Evolutionary conservation across 169 alveolate species (phyloP).

Genomic region (Plasmodium berghei): DNA sequence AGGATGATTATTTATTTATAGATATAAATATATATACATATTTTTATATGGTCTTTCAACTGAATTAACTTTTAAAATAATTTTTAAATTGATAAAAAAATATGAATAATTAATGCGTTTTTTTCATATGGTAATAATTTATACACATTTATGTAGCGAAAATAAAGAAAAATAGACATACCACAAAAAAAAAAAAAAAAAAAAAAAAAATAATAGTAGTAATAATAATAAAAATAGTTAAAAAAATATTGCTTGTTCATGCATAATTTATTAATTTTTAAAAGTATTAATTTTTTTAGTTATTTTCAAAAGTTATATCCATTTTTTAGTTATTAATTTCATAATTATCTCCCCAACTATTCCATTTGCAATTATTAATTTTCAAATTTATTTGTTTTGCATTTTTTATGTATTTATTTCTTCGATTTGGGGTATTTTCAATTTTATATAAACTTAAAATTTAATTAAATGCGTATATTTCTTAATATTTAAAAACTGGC

Average conservation of each 20-base stretch:
- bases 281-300: no score
- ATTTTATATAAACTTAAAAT: not conserved
- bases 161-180: constrained; percentile 20
- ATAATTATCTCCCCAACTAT: no score
- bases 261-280: not conserved
- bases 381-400: not conserved
- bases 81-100: no score
- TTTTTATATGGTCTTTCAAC: no score
- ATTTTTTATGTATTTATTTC: not conserved
- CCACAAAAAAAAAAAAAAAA: constrained; percentile 8
- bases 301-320: no score
- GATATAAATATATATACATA: no score
- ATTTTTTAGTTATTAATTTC: no score
- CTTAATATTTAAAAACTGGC: not conserved
- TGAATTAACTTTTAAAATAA: no score
- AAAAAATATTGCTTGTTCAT: constrained; percentile 1
- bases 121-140: no score
- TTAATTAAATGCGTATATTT: not conserved
- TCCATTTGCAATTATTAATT: not conserved
- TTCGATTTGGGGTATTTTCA: not conserved
- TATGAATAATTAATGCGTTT: no score
- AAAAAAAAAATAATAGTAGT: not conserved
- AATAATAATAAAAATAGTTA: not conserved
- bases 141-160: not conserved
- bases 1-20: no score